phyloP scores from a whole-genome alignment of 345 rosid genomes.

The Arabidopsis arenosa region DNA sequence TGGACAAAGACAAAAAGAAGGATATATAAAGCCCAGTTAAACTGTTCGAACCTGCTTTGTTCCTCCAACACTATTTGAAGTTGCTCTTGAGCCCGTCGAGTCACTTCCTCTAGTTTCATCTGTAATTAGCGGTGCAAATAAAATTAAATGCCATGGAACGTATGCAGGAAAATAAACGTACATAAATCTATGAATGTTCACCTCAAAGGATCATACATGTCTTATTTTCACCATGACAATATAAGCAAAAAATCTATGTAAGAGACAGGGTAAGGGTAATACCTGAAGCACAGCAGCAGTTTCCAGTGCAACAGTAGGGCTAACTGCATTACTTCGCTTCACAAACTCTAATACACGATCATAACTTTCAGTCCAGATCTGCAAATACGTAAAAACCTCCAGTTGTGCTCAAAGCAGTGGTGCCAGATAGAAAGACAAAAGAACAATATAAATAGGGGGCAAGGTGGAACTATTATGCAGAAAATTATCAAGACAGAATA shows the following conservation, averaged over 20 bases:
- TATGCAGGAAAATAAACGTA: conserved; percentile 17
- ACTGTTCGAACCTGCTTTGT: conserved; percentile 78
- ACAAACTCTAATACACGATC: conserved; percentile 89
- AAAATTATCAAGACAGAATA: conserved; percentile 15
- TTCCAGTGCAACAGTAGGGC: conserved; percentile 92
- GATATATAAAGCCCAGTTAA: conserved; percentile 21
- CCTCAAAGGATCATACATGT: conserved; percentile 23
- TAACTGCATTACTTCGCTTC: conserved; percentile 93
- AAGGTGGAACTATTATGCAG: conserved; percentile 6
- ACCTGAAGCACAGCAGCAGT: conserved; percentile 99
- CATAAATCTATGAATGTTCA: conserved; percentile 24
- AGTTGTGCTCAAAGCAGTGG: conserved; percentile 25
- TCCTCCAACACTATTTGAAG: conserved; percentile 94
- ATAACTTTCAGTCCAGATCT: conserved; percentile 92
- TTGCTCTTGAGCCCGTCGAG: conserved; percentile 97
- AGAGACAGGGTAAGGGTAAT: conserved; percentile 33
- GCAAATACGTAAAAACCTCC: conserved; percentile 38
- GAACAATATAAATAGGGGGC: conserved; percentile 1
- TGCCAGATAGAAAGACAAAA: conserved; percentile 15
- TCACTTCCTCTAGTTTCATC: conserved; percentile 94
- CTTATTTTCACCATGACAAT: conserved; percentile 8
- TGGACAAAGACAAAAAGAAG: background rate
- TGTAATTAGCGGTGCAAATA: conserved; percentile 42
- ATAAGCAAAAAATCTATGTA: background rate
- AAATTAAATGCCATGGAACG: conserved; percentile 5